Evolutionary conservation across 75 land plant species (phyloP).

Genomic region (Cryptomeria japonica): DNA sequence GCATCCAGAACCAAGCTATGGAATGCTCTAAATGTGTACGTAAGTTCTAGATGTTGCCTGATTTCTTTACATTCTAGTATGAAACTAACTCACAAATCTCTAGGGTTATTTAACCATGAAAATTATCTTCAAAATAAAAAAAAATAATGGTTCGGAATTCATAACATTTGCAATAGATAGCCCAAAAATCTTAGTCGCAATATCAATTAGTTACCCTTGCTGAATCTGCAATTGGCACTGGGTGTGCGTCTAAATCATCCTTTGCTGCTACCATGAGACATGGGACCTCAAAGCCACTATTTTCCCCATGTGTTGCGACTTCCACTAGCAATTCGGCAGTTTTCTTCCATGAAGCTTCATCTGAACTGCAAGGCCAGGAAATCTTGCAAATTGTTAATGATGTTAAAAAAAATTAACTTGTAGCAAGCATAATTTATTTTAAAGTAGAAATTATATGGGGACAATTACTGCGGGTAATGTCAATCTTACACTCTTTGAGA

Average conservation of each 20-base stretch:
- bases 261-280: slow-evolving; percentile 95
- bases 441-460: background rate
- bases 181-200: background rate
- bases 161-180: background rate
- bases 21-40: background rate
- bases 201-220: slow-evolving; percentile 64
- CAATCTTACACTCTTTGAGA: too few species aligned
- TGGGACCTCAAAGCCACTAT: slow-evolving; percentile 90
- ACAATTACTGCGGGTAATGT: background rate
- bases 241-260: slow-evolving; percentile 87
- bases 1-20: background rate
- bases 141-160: background rate
- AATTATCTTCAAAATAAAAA: background rate
- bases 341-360: slow-evolving; percentile 78
- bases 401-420: background rate
- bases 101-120: background rate
- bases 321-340: slow-evolving; percentile 74
- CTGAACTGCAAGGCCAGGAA: slow-evolving; percentile 49
- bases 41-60: background rate
- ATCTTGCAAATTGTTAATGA: background rate
- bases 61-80: background rate
- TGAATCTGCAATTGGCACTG: slow-evolving; percentile 66
- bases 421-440: background rate
- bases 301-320: slow-evolving; percentile 89
- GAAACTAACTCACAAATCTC: background rate